A percentile compares a stretch with the other conserved stretches of the same genome.
Evolutionary conservation across 192 early-diverging fungal species (phyloP).

Genomic region (Thamnidium elegans): DNA sequence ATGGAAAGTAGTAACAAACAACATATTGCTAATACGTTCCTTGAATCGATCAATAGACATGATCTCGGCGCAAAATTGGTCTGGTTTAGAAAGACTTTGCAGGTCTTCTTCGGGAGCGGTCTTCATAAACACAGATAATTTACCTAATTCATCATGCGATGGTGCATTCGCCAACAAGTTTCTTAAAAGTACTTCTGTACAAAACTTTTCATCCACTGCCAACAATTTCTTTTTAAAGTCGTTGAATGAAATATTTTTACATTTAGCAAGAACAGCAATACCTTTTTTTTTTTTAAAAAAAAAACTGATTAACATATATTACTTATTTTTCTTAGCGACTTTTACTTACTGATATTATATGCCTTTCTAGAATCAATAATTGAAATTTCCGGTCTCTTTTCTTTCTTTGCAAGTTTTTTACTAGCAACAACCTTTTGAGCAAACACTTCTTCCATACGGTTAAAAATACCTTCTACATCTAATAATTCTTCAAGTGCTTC

Average conservation of each 20-base stretch:
- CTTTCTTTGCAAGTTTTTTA: slow-evolving; percentile 38
- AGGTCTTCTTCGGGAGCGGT: slow-evolving; percentile 60
- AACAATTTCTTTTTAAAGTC: slow-evolving; percentile 68
- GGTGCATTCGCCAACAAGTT: slow-evolving; percentile 68
- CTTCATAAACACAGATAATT: slow-evolving; percentile 64
- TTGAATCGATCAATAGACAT: slow-evolving; percentile 76
- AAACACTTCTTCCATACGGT: slow-evolving; percentile 30
- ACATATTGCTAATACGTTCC: slow-evolving; percentile 68
- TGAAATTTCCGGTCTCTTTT: slow-evolving; percentile 61
- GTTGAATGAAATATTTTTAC: slow-evolving; percentile 63
- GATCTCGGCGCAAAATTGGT: slow-evolving; percentile 74
- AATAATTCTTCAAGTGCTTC: slow-evolving; percentile 13
- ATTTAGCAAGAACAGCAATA: slow-evolving; percentile 41
- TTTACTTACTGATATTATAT: slow-evolving; percentile 52
- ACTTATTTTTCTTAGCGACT: neutral
- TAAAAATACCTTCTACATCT: slow-evolving; percentile 32
- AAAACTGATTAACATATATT: neutral
- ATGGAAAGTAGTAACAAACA: slow-evolving; percentile 66
- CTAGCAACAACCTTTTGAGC: slow-evolving; percentile 30
- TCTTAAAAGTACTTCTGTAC: slow-evolving; percentile 62
- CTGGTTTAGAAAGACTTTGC: slow-evolving; percentile 60
- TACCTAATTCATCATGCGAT: slow-evolving; percentile 71
- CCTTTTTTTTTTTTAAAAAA: slow-evolving; percentile 14
- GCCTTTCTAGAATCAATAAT: slow-evolving; percentile 73
- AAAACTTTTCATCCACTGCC: slow-evolving; percentile 64